phyloP scores from a whole-genome alignment of 1,284 basidiomycete genomes.

The Lignosus rhinocerotis region DNA sequence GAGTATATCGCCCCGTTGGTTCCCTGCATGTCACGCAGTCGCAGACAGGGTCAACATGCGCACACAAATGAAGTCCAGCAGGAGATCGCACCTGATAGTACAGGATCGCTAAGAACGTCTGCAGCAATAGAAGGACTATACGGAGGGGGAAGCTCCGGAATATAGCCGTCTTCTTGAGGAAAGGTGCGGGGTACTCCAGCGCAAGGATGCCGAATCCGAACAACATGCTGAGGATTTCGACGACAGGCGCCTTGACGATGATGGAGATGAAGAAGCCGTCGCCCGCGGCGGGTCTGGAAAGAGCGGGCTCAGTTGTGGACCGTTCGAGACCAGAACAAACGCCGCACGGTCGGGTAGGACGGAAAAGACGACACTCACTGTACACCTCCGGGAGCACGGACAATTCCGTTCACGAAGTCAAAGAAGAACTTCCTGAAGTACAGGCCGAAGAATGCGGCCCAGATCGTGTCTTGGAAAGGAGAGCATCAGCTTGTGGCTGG shows the following conservation, averaged over 20 bases:
- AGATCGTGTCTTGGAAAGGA: slow-evolving; percentile 61
- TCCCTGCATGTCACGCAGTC: slow-evolving; percentile 46
- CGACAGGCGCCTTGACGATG: slow-evolving; percentile 73
- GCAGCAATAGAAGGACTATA: slow-evolving; percentile 63
- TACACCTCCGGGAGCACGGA: slow-evolving; percentile 74
- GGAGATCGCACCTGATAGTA: slow-evolving; percentile 70
- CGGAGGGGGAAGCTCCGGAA: slow-evolving; percentile 67
- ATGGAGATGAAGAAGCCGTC: slow-evolving; percentile 65
- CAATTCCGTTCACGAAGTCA: slow-evolving; percentile 74
- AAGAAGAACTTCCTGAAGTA: slow-evolving; percentile 90
- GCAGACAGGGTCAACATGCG: background rate
- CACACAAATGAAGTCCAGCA: background rate
- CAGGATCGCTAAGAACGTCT: slow-evolving; percentile 65
- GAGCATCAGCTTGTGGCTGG: background rate
- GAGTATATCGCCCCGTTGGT: slow-evolving; percentile 77
- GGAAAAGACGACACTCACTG: slow-evolving; percentile 59
- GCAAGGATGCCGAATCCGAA: slow-evolving; percentile 58
- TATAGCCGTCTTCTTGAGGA: slow-evolving; percentile 54
- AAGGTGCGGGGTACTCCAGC: slow-evolving; percentile 67
- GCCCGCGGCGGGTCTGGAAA: slow-evolving; percentile 59
- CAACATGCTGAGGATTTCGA: slow-evolving; percentile 68
- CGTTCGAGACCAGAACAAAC: background rate
- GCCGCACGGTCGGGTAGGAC: background rate
- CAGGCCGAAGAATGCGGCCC: slow-evolving; percentile 77
- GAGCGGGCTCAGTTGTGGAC: background rate